phyloP scores from a whole-genome alignment of 2,329 filamentous ascomycete genomes.

The Kalmusia sp. region DNA sequence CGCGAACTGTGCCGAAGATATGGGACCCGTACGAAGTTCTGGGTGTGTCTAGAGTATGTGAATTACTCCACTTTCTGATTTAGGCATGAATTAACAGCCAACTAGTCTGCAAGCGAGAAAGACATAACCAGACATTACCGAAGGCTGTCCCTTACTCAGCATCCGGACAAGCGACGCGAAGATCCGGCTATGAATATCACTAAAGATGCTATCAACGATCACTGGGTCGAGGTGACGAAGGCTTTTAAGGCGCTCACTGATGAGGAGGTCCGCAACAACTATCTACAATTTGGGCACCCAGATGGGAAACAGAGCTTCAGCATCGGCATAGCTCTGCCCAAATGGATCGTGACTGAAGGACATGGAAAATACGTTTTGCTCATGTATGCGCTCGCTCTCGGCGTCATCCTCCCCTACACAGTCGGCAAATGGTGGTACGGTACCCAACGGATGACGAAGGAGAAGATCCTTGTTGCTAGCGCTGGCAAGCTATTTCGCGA shows the following conservation, averaged over 20 bases:
- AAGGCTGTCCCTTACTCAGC: constrained; percentile 81
- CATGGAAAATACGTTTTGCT: constrained; percentile 95
- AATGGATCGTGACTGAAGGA: constrained; percentile 90
- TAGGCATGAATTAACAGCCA: constrained; percentile 25
- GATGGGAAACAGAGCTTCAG: constrained; percentile 98
- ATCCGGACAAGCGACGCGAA: constrained; percentile 90
- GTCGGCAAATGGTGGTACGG: constrained; percentile 99
- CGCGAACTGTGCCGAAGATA: constrained; percentile 74
- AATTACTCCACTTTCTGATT: not conserved
- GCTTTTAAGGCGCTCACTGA: constrained; percentile 98
- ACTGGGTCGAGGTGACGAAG: constrained; percentile 95
- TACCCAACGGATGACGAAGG: constrained; percentile 89
- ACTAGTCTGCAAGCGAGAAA: constrained; percentile 80
- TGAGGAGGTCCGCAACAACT: constrained; percentile 97
- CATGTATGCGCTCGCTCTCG: constrained; percentile 86
- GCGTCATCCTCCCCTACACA: constrained; percentile 87
- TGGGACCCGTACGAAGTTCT: constrained; percentile 99
- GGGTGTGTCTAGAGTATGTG: constrained; percentile 77
- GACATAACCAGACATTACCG: constrained; percentile 93
- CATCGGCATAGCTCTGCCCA: constrained; percentile 94
- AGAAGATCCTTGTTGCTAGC: constrained; percentile 90
- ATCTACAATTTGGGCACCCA: constrained; percentile 91
- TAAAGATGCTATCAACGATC: constrained; percentile 79
- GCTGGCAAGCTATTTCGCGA: constrained; percentile 94
- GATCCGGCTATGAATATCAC: constrained; percentile 91